Percentiles rank a stretch among this genome's conserved stretches.
These are phyloP conservation scores for Tolypocladium inflatum DNA, from an alignment of 2,329 filamentous ascomycete genomes.

Conservation along the genomic window DNA sequence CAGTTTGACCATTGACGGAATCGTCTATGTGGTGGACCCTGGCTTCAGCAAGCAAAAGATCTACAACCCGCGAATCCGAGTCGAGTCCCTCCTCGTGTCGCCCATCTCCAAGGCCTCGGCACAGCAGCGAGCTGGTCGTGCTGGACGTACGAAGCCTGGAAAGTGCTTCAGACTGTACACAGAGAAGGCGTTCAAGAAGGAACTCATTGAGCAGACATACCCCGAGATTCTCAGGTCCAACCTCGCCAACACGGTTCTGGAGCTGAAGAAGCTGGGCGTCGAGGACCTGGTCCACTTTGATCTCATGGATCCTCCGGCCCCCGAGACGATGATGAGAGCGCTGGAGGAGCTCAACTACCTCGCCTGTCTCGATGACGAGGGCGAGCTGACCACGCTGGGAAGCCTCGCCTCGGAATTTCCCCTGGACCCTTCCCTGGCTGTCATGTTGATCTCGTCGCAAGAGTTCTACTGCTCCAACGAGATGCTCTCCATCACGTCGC, in stretches of 20 bases:
- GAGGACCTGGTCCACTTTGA: constrained; percentile 97
- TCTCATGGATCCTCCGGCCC: constrained; percentile 95
- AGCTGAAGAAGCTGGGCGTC: constrained; percentile 94
- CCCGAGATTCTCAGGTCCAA: constrained; percentile 94
- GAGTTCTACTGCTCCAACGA: constrained; percentile 99
- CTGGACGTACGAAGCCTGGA: constrained; percentile 93
- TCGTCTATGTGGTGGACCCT: constrained; percentile 98
- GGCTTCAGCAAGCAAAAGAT: constrained; percentile 99
- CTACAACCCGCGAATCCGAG: constrained; percentile 92
- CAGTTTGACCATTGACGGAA: constrained; percentile 93
- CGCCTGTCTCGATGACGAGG: constrained; percentile 91
- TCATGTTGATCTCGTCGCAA: constrained; percentile 95
- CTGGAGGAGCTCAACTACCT: constrained; percentile 97
- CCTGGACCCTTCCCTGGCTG: constrained; percentile 83
- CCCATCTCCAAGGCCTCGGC: constrained; percentile 97
- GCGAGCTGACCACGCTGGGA: constrained; percentile 79
- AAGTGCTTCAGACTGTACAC: constrained; percentile 98
- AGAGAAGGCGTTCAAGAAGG: constrained; percentile 91
- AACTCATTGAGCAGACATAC: constrained; percentile 94
- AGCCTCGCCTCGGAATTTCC: constrained; percentile 89
- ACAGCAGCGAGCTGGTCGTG: constrained; percentile 95
- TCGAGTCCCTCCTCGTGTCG: constrained; percentile 94
- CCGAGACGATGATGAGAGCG: constrained; percentile 96
- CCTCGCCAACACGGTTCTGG: constrained; percentile 85
- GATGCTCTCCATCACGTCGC: constrained; percentile 86